A percentile compares a stretch with the other conserved stretches of the same genome.
Conservation (phyloP, 441 rosid species). For the Gossypium aridum region DNA sequence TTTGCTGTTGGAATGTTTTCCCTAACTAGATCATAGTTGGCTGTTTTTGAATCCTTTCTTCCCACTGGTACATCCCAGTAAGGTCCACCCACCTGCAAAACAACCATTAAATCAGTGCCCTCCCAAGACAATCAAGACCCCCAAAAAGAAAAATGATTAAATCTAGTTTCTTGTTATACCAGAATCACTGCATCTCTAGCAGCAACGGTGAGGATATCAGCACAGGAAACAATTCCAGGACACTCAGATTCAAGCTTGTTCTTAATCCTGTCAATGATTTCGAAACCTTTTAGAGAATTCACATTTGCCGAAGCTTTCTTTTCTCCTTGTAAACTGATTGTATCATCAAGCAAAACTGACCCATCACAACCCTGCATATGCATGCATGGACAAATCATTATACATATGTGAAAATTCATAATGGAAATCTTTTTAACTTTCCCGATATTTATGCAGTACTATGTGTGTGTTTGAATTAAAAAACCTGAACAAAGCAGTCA, state of each 20-base stretch:
- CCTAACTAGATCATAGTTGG: conserved; percentile 30
- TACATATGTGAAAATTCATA: no score
- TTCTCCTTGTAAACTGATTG: conserved; percentile 57
- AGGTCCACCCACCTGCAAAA: conserved; percentile 61
- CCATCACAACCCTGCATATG: conserved; percentile 77
- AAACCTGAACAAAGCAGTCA: conserved; percentile 89
- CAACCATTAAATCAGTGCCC: not conserved
- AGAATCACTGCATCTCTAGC: conserved; percentile 84
- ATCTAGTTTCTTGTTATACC: conserved; percentile 28
- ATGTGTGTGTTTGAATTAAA: not conserved
- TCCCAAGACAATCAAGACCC: no score
- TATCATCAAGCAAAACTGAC: conserved; percentile 82
- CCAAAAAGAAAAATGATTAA: no score
- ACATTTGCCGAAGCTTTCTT: conserved; percentile 53
- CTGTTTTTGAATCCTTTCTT: conserved; percentile 60
- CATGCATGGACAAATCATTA: not conserved
- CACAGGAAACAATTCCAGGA: conserved; percentile 83
- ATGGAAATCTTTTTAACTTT: no score
- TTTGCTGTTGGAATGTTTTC: conserved; percentile 42
- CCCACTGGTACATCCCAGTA: conserved; percentile 73
- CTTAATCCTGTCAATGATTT: conserved; percentile 70
- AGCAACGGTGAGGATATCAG: conserved; percentile 82
- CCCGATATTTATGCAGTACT: not conserved
- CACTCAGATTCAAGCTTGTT: conserved; percentile 83
- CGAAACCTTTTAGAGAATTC: conserved; percentile 53